Evolutionary conservation across 1,284 basidiomycete species (phyloP).

Genomic region (Austroboletus novae-zelandiae): DNA sequence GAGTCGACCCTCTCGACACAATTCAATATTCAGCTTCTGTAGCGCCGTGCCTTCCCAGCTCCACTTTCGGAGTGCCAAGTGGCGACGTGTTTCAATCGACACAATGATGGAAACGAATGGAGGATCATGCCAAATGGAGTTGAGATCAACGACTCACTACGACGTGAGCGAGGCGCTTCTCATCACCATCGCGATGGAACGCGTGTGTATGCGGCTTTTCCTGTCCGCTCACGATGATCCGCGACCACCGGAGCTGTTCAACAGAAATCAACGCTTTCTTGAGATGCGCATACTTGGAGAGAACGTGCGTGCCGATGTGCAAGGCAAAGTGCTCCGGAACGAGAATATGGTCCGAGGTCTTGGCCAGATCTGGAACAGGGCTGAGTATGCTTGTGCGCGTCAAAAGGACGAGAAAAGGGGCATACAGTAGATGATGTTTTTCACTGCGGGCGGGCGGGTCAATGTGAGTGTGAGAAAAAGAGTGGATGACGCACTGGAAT

Average conservation of each 20-base stretch:
- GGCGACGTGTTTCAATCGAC: slow-evolving; percentile 11
- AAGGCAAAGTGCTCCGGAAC: slow-evolving; percentile 85
- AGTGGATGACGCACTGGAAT: slow-evolving; percentile 62
- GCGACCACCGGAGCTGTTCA: slow-evolving; percentile 83
- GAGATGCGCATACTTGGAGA: slow-evolving; percentile 82
- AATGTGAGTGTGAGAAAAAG: neutral
- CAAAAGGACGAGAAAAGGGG: neutral
- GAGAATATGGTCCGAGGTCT: slow-evolving; percentile 82
- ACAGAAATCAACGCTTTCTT: slow-evolving; percentile 74
- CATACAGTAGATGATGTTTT: slow-evolving; percentile 90
- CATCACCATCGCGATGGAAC: slow-evolving; percentile 88
- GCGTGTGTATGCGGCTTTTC: slow-evolving; percentile 72
- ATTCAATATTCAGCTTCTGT: neutral
- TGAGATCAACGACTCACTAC: slow-evolving; percentile 42
- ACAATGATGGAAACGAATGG: slow-evolving; percentile 19
- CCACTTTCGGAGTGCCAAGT: slow-evolving; percentile 15
- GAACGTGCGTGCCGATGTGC: slow-evolving; percentile 82
- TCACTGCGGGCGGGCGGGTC: slow-evolving; percentile 50
- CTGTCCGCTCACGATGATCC: slow-evolving; percentile 58
- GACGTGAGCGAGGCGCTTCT: slow-evolving; percentile 73
- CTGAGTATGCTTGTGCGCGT: neutral
- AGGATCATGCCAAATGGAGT: slow-evolving; percentile 36
- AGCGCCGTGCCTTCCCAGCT: slow-evolving; percentile 9
- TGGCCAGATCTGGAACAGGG: slow-evolving; percentile 68
- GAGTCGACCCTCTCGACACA: slow-evolving; percentile 8